Evolutionary conservation across 805 yeast species (phyloP).

Genomic region (Myxozyma mucilagina): DNA sequence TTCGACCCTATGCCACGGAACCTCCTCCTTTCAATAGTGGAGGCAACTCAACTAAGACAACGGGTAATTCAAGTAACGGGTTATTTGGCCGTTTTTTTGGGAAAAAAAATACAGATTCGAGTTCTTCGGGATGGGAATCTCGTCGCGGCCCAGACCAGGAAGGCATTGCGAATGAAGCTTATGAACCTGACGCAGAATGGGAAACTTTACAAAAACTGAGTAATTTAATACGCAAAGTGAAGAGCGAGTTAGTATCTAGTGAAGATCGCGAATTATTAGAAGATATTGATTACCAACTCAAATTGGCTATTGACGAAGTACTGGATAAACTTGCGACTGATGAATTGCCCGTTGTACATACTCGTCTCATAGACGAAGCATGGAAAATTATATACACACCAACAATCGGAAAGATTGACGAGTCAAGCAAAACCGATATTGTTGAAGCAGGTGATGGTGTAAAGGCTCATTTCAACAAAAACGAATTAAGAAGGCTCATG

Average conservation of each 20-base stretch:
- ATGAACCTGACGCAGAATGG: slow-evolving; percentile 30
- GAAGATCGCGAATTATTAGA: neutral
- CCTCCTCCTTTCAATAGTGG: slow-evolving; percentile 12
- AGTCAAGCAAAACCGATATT: slow-evolving; percentile 5
- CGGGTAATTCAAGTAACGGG: neutral
- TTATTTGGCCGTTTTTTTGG: neutral
- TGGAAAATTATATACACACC: slow-evolving; percentile 26
- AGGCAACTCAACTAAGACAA: neutral
- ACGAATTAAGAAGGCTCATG: slow-evolving; percentile 17
- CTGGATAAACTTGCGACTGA: slow-evolving; percentile 10
- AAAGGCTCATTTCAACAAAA: slow-evolving; percentile 5
- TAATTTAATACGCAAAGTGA: slow-evolving; percentile 20
- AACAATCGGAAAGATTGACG: slow-evolving; percentile 9
- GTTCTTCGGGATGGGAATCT: slow-evolving; percentile 5
- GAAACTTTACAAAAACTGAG: slow-evolving; percentile 26
- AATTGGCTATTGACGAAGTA: slow-evolving; percentile 16
- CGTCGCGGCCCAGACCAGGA: neutral
- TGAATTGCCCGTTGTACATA: slow-evolving; percentile 22
- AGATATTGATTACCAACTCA: slow-evolving; percentile 22
- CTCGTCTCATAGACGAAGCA: slow-evolving; percentile 24
- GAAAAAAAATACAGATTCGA: neutral
- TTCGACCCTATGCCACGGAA: slow-evolving; percentile 7
- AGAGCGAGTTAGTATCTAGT: slow-evolving; percentile 7
- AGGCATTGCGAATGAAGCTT: slow-evolving; percentile 4
- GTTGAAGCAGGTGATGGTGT: slow-evolving; percentile 3